Percentiles rank a stretch among this genome's conserved stretches.
These are phyloP conservation scores for Aspergillus ustus DNA, from an alignment of 2,329 filamentous ascomycete species.

Conservation along the genomic window DNA sequence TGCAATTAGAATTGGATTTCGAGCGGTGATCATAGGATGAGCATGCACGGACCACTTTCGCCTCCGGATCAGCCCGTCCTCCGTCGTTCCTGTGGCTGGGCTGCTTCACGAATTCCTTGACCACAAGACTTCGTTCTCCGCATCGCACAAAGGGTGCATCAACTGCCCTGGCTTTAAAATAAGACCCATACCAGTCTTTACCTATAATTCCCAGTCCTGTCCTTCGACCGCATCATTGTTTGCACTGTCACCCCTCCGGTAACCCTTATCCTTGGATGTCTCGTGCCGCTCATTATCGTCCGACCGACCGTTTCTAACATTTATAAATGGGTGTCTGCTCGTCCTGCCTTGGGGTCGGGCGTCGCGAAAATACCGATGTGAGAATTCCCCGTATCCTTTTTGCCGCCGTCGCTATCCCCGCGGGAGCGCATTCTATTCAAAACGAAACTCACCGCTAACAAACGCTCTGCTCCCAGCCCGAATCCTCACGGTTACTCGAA, in stretches of 20 bases:
- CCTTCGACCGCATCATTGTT: neutral
- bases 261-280: conserved; percentile 15
- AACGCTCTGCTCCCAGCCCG: conserved; percentile 33
- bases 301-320: conserved; percentile 10
- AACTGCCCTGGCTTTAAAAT: neutral
- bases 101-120: neutral
- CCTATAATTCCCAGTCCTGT: neutral
- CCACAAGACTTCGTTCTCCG: conserved; percentile 1
- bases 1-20: too few species aligned
- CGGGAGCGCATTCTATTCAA: neutral
- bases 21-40: neutral
- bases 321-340: conserved; percentile 50
- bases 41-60: conserved; percentile 13
- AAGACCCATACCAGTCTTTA: conserved; percentile 11
- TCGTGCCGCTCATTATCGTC: conserved; percentile 15
- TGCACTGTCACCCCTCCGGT: conserved; percentile 5
- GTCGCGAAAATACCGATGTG: conserved; percentile 46
- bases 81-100: conserved; percentile 5
- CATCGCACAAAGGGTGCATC: conserved; percentile 22
- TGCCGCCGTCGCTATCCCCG: neutral
- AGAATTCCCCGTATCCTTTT: conserved; percentile 1
- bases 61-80: conserved; percentile 3
- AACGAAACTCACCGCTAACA: neutral
- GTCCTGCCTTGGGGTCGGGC: conserved; percentile 47
- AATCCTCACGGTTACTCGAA: conserved; percentile 51